Conservation (phyloP, 2,329 filamentous ascomycete genomes). For the Dactylonectria estremocensis region DNA sequence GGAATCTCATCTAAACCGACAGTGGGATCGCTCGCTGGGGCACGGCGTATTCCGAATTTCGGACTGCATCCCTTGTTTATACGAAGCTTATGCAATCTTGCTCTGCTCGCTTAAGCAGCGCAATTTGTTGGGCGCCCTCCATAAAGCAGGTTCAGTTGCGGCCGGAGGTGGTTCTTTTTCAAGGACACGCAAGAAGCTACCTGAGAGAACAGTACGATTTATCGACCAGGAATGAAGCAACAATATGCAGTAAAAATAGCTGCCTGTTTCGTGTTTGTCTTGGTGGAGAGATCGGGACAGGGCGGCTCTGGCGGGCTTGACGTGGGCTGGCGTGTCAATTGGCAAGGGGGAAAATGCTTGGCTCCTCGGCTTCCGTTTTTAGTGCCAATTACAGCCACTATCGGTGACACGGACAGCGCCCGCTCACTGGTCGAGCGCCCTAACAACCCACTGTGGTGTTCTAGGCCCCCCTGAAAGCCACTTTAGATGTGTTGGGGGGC, state of each 20-base stretch:
- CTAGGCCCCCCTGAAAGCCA: conserved; percentile 28
- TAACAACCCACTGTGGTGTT: conserved; percentile 10
- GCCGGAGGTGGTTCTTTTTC: conserved; percentile 14
- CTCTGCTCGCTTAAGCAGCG: conserved; percentile 10
- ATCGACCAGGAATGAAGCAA: conserved; percentile 3
- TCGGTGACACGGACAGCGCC: conserved; percentile 36
- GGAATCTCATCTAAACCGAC: conserved; percentile 24
- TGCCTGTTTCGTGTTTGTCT: conserved; percentile 25
- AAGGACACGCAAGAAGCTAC: background rate
- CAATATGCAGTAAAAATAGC: background rate
- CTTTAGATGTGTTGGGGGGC: conserved; percentile 14
- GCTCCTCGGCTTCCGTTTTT: conserved; percentile 42
- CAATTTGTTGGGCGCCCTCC: conserved; percentile 9
- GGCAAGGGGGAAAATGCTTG: conserved; percentile 10
- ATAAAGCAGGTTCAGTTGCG: conserved; percentile 8
- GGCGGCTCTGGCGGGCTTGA: conserved; percentile 8
- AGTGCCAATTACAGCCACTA: conserved; percentile 37
- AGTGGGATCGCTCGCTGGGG: conserved; percentile 28
- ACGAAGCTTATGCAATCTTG: conserved; percentile 20
- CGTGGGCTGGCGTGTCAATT: conserved; percentile 18
- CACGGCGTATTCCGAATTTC: conserved; percentile 21
- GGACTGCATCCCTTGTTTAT: conserved; percentile 6
- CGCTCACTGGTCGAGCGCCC: conserved; percentile 33
- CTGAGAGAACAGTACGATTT: background rate
- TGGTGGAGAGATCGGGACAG: conserved; percentile 22